Percentiles rank a stretch among this genome's conserved stretches.
Conservation (phyloP, 495 filamentous ascomycete species). For the Neurospora sp. region DNA sequence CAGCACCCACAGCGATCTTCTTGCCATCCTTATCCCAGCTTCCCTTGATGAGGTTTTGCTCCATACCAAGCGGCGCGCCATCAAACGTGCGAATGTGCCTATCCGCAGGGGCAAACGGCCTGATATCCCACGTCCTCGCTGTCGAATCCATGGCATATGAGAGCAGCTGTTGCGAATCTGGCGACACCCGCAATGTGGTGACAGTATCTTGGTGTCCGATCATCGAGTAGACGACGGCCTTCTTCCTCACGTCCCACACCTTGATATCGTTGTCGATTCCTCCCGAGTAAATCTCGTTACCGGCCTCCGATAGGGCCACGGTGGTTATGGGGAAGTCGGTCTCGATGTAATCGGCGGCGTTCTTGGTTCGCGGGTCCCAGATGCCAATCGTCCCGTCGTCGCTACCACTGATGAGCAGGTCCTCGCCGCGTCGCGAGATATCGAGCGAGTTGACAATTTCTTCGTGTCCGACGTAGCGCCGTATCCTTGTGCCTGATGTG, state of each 20-base stretch:
- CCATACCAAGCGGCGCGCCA: slow-evolving; percentile 74
- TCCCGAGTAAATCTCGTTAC: slow-evolving; percentile 90
- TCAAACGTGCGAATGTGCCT: slow-evolving; percentile 77
- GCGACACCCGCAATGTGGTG: slow-evolving; percentile 80
- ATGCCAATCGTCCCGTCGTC: slow-evolving; percentile 93
- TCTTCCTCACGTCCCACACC: slow-evolving; percentile 92
- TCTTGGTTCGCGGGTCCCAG: slow-evolving; percentile 93
- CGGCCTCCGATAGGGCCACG: slow-evolving; percentile 80
- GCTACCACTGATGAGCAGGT: slow-evolving; percentile 76
- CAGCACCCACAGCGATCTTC: slow-evolving; percentile 79
- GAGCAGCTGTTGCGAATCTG: slow-evolving; percentile 80
- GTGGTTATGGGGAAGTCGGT: slow-evolving; percentile 91
- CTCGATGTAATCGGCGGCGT: slow-evolving; percentile 75
- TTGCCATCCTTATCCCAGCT: slow-evolving; percentile 86
- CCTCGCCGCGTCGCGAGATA: slow-evolving; percentile 77
- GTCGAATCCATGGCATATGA: slow-evolving; percentile 92
- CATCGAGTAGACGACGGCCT: slow-evolving; percentile 76
- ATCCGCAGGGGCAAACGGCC: slow-evolving; percentile 84
- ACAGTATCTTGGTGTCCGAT: slow-evolving; percentile 85
- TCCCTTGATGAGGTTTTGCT: slow-evolving; percentile 85
- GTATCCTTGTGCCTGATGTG: slow-evolving; percentile 76
- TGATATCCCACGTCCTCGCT: slow-evolving; percentile 90
- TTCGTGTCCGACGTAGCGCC: slow-evolving; percentile 85
- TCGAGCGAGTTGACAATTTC: slow-evolving; percentile 88
- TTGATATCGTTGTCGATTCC: slow-evolving; percentile 97